Base-by-base conservation (phyloP, 192 early-diverging fungal genomes). In the Dissophora globulifera region DNA sequence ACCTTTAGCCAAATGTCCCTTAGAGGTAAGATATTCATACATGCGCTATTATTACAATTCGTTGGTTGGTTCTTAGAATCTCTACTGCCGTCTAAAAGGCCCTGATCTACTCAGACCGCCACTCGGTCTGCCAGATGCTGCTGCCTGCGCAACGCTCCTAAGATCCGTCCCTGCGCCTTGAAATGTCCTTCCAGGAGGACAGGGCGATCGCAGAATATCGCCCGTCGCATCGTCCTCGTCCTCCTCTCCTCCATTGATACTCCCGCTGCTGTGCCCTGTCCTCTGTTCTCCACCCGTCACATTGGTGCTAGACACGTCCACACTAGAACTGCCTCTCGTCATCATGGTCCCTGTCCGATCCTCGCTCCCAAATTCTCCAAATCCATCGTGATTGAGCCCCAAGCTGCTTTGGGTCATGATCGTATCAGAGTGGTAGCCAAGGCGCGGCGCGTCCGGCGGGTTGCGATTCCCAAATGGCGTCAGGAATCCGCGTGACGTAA, bases 371-470 rank as follows among this genome's bases (percentile, higher is more conserved):
- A 49, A 58, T 9, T 54, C 54, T 43, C 46, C 46, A 40, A 70
- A 64, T 4, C 62, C 62, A 45, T 75, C 62, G 25, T 75, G 62
- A 43, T 75, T 75, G 25, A 75, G 57, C 11, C 70, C 70, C 31
- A 75, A 43, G 42, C 61, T 64, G 33, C 70, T 75, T 49, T 75
- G 70, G 13, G 70, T 75, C 62, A 66, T 75, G 27, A 75, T 35
- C 7, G 70, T 75, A 22, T 75, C 70, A 33, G 61, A 64, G 33
- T 65, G 62, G 50, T 75, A 75, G 7, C 70, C 70, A 12, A 75
- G 57, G 32, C 57, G 35, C 8, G 70, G 70, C 15, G 70, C 70
- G 5, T 62, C 57, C 33, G 70, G 70, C 4, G 70, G 70, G 13
- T 53, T 53, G n/a, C 70, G 62, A n/a, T 42, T 47, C 8, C 48